Conservation (phyloP, 129 eudicot genomes). For the Flaveria bidentis region DNA sequence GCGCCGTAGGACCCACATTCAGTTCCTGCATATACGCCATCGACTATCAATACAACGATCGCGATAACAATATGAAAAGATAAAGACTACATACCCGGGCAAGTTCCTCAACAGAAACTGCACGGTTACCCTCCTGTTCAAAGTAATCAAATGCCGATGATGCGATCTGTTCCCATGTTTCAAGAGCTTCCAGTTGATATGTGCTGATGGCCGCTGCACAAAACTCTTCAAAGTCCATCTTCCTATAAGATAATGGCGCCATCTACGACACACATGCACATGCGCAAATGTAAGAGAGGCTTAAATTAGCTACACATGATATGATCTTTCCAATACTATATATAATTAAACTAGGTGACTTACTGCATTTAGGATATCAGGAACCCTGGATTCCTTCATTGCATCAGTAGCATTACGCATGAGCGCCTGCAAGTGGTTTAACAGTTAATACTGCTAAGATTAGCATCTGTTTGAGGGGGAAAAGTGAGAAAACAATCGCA, state of each 20-base stretch:
- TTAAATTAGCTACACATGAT: not conserved
- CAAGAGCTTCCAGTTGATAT: conserved; percentile 60
- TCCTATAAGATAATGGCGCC: conserved; percentile 61
- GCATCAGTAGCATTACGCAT: conserved; percentile 64
- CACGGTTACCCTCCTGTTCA: conserved; percentile 18
- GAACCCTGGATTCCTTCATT: conserved; percentile 77
- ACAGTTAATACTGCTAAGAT: not conserved
- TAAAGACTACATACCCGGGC: conserved; percentile 9
- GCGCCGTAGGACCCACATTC: conserved; percentile 78
- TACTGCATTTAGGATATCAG: conserved; percentile 65
- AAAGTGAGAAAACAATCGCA: not conserved
- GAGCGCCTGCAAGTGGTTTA: conserved; percentile 49
- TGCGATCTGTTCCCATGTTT: conserved; percentile 61
- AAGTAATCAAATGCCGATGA: conserved; percentile 44
- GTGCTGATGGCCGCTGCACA: conserved; percentile 74
- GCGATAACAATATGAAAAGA: not conserved
- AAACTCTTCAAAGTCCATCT: conserved; percentile 70
- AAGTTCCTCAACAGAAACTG: conserved; percentile 14
- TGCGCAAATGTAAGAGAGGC: not conserved
- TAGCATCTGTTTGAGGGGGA: not conserved
- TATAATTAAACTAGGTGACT: not conserved
- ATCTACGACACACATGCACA: conserved; percentile 30
- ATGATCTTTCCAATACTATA: not conserved
- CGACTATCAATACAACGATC: not conserved
- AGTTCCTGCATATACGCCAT: conserved; percentile 53